Percentiles rank a stretch among this genome's conserved stretches.
Conservation (phyloP, 2,329 filamentous ascomycete species). For the Cercospora zeae-maydis region DNA sequence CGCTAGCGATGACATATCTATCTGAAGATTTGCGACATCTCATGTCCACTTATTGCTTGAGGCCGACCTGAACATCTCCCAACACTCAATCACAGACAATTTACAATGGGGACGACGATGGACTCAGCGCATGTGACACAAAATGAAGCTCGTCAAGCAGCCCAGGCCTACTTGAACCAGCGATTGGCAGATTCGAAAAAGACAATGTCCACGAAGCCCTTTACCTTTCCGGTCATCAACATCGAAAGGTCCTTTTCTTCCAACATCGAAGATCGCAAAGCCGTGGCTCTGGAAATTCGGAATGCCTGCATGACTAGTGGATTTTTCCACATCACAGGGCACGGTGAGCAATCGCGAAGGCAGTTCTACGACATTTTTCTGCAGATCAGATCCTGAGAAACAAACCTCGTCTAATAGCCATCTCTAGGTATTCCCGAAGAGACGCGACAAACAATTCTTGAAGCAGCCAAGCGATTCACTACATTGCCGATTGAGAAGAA, state of each 20-base stretch:
- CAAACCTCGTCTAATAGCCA: neutral
- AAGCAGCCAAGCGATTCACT: conserved; percentile 40
- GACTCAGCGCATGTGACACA: conserved; percentile 22
- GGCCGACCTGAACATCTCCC: neutral
- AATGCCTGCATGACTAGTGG: conserved; percentile 41
- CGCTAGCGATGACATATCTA: neutral
- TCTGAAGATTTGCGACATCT: neutral
- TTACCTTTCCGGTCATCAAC: conserved; percentile 40
- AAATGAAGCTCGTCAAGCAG: conserved; percentile 35
- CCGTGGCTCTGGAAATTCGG: conserved; percentile 40
- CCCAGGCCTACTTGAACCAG: conserved; percentile 37
- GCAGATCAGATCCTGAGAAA: too few species aligned
- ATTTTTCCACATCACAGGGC: conserved; percentile 43
- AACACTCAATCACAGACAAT: neutral
- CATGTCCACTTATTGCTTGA: neutral
- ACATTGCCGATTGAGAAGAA: conserved; percentile 36
- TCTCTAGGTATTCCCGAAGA: conserved; percentile 29
- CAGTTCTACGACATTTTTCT: neutral
- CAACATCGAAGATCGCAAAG: conserved; percentile 33
- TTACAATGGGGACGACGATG: conserved; percentile 12
- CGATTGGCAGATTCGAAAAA: conserved; percentile 29
- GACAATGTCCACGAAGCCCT: conserved; percentile 21
- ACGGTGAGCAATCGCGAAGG: conserved; percentile 18
- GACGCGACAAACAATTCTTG: conserved; percentile 35
- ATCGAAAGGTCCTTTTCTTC: conserved; percentile 38